These are phyloP conservation scores for Debaryomyces maramus DNA, from an alignment of 805 yeast genomes.

Conservation along the genomic window DNA sequence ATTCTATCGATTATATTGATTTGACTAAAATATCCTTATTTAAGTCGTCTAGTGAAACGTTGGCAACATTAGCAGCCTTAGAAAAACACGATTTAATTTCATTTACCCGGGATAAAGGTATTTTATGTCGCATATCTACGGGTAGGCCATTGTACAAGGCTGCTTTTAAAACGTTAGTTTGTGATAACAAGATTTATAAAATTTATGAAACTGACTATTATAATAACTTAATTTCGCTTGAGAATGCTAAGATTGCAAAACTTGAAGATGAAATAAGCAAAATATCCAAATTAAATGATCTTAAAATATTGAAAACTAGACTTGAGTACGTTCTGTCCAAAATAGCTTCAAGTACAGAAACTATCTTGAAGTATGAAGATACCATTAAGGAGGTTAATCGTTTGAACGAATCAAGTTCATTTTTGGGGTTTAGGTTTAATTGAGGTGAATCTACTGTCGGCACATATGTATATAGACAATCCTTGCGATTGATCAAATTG, in stretches of 20 bases:
- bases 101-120: conserved; percentile 74
- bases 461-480: neutral
- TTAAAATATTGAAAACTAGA: conserved; percentile 59
- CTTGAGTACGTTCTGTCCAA: conserved; percentile 66
- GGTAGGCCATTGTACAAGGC: conserved; percentile 84
- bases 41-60: conserved; percentile 50
- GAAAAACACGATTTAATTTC: conserved; percentile 79
- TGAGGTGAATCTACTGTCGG: neutral
- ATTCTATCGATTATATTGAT: conserved; percentile 49
- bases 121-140: conserved; percentile 61
- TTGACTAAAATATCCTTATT: conserved; percentile 59
- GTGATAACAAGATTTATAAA: conserved; percentile 55
- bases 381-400: conserved; percentile 22
- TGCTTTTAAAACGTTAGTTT: conserved; percentile 68
- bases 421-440: conserved; percentile 11
- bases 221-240: conserved; percentile 53
- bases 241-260: conserved; percentile 58
- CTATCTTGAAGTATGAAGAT: conserved; percentile 30
- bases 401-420: conserved; percentile 7
- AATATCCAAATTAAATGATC: conserved; percentile 51
- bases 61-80: conserved; percentile 56
- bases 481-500: too few species aligned
- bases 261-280: conserved; percentile 72
- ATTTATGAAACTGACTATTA: conserved; percentile 66
- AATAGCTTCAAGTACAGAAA: conserved; percentile 59